A percentile compares a stretch with the other conserved stretches of the same genome.
phyloP scores from a whole-genome alignment of 1,284 basidiomycete species.

The Termitomyces sp. region DNA sequence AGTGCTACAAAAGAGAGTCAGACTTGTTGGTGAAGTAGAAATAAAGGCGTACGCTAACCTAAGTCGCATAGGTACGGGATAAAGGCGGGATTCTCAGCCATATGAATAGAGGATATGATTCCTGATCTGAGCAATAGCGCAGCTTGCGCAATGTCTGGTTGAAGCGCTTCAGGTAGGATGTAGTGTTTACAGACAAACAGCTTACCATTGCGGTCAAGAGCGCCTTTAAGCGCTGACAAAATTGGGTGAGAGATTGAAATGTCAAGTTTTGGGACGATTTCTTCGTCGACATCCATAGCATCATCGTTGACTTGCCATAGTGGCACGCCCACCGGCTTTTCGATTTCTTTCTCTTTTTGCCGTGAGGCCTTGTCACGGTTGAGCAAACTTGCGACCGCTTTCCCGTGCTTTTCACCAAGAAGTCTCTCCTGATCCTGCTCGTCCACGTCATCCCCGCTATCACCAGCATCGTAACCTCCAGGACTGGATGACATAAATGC shows the following conservation, averaged over 20 bases:
- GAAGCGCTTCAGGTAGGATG: not conserved
- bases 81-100: constrained; percentile 25
- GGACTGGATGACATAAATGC: constrained; percentile 23
- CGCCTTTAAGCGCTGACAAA: constrained; percentile 30
- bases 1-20: constrained; percentile 17
- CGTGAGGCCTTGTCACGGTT: constrained; percentile 28
- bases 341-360: constrained; percentile 24
- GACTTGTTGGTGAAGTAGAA: not conserved
- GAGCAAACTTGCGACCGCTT: constrained; percentile 35
- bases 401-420: constrained; percentile 38
- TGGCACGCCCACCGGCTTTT: constrained; percentile 34
- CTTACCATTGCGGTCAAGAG: constrained; percentile 36
- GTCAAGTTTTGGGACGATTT: constrained; percentile 4
- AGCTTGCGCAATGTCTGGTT: constrained; percentile 36
- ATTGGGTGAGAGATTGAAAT: constrained; percentile 25
- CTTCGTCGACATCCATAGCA: constrained; percentile 15
- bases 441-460: constrained; percentile 30
- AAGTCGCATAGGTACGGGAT: constrained; percentile 36
- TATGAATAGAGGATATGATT: constrained; percentile 27
- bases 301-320: constrained; percentile 31
- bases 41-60: constrained; percentile 28
- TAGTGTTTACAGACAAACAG: not conserved
- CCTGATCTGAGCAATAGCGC: constrained; percentile 39
- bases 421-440: constrained; percentile 35
- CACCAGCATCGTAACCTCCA: constrained; percentile 6